These are phyloP conservation scores for Tolypocladium paradoxum DNA, from an alignment of 2,329 filamentous ascomycete genomes.

Conservation along the genomic window DNA sequence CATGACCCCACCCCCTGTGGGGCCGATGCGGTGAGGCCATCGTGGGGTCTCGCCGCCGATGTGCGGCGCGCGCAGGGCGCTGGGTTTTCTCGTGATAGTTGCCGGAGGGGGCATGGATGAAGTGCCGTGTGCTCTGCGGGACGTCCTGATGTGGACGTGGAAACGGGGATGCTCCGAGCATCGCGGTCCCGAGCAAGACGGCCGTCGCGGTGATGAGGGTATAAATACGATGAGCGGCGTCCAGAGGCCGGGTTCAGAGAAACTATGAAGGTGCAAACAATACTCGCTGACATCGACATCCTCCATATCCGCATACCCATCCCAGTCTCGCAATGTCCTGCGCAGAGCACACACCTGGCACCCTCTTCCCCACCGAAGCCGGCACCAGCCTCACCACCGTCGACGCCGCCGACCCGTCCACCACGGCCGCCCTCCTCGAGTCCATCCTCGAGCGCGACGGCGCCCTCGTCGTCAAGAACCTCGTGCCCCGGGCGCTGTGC, in stretches of 20 bases:
- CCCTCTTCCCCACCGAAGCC: conserved; percentile 10
- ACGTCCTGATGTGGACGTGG: neutral
- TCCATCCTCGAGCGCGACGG: conserved; percentile 19
- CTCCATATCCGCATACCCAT: neutral
- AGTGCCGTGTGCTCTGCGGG: neutral
- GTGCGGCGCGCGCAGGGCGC: neutral
- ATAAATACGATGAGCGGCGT: neutral
- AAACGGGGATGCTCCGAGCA: too few relatives aligned
- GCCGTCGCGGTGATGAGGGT: neutral
- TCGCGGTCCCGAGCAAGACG: neutral
- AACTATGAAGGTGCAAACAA: neutral
- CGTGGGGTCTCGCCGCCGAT: neutral
- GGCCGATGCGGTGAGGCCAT: too few relatives aligned
- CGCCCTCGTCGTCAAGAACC: conserved; percentile 24
- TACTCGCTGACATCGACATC: neutral
- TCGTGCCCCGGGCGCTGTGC: conserved; percentile 20
- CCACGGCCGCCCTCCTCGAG: conserved; percentile 9
- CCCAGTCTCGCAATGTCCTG: neutral
- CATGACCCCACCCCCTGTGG: too few relatives aligned
- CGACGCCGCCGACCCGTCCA: conserved; percentile 10
- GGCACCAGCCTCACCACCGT: conserved; percentile 9
- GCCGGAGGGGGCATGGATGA: neutral
- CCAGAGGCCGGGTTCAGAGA: neutral
- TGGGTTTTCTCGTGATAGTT: neutral
- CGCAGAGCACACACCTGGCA: neutral